Base-by-base conservation (phyloP, 1,139 yeast species). In the Nakaseomyces uthaithaninus region DNA sequence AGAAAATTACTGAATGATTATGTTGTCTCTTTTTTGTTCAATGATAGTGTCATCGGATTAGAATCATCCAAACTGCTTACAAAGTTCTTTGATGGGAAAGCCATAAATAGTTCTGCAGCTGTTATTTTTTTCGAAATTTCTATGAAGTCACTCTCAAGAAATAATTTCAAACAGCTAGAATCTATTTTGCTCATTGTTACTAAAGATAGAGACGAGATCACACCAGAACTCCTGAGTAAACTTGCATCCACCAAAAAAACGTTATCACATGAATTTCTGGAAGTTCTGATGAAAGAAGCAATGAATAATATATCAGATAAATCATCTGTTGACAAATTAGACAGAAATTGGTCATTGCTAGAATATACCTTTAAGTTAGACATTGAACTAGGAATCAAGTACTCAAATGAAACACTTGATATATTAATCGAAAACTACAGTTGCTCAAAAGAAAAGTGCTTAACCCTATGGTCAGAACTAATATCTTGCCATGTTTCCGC, bases 401-500 rank as follows among this genome's bases (percentile, higher is more conserved):
- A 60, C 40, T 46, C 52, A 18, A 62, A 63, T 11, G 57, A 57
- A 33, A 54, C 75, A 19, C 49, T 65, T 37, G 50, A 48, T 3
- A 45, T 53, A 9, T 37, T 63, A n/a, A 48, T 51, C 3, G 36
- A 49, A 14, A 52, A 63, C 15, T 47, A 52, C 12, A 20, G 38
- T 3, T 44, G 49, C 12, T 33, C 44, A n/a, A 15, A n/a, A 22
- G 36, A 40, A 20, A 18, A 35, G 42, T 41, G 49, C 8, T 43
- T 49, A 4, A 42, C 43, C 1, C 52, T 74, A n/a, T 69, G 71
- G 37, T 52, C 57, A 2, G 62, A 65, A 19, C 47, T 79, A 12
- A 59, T 77, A 3, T 60, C 64, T 8, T 72, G 80, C 9, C 73
- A 69, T 52, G 64, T 69, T 4, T 71, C 66, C 48, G 80, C 80